Evolutionary conservation across 306 rosid species (phyloP), one percentile per base, ranked within the genome.

Genomic region (Fagus sylvatica): DNA sequence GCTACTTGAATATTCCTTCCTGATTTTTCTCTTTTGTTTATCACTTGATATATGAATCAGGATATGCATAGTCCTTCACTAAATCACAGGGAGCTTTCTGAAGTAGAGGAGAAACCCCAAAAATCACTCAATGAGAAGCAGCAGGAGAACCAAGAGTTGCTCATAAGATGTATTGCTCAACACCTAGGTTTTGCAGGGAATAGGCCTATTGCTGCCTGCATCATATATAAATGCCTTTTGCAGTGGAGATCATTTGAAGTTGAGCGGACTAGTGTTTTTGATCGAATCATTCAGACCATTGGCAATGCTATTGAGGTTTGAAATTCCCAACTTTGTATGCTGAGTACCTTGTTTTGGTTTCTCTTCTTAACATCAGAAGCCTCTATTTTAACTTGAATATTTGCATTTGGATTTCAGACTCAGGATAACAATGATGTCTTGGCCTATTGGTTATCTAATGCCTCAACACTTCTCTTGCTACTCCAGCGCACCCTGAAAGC

Each of bases 161-260:
- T 88, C 75, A 88, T 88, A 71, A 81, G 87, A 85, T 83, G 87
- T 71, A 72, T 88, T 73, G 81, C 86, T 60, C 86, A 85, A 66
- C 87, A 73, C 71, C 80, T 88, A 70, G 91, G 89, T 66, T 88
- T 88, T 85, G 75, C 86, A 53, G 89, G 86, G 79, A 85, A 81
- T 66, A 88, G 86, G 78, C 89, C 91, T 69, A 67, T 83, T 76
- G 87, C 89, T 73, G 86, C 91, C 42, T 88, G 91, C 74, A 78
- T 83, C 79, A 74, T 85, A 85, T 88, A 83, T 80, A 88, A 85
- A 76, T 85, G 89, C 75, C 89, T 88, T 69, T 76, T 88, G 86
- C 91, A 88, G 53, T 88, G 91, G 91, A 84, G 91, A 88, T 88
- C 91, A 46, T 88, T 88, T 83, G 91, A 88, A 83, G 91, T 83